Conservation (phyloP, 75 land plant species). For the Isoetes taiwanensis region DNA sequence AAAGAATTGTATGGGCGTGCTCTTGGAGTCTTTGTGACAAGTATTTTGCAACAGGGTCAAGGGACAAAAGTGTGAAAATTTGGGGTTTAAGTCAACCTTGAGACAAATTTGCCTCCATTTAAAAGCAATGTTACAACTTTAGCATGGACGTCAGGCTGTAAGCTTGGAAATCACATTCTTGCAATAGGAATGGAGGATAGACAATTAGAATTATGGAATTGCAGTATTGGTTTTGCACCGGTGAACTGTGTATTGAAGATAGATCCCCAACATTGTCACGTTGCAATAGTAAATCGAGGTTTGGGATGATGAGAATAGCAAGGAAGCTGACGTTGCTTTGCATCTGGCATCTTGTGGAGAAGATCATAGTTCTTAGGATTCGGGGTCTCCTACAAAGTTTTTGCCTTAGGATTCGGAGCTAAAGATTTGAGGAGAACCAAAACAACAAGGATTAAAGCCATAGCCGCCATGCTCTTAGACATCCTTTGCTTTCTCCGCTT, state of each 20-base stretch:
- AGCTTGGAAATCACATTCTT: slow-evolving; percentile 39
- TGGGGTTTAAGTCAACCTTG: slow-evolving; percentile 60
- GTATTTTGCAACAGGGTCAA: slow-evolving; percentile 86
- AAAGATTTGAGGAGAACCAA: too few species aligned
- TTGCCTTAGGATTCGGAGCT: too few species aligned
- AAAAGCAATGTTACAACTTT: slow-evolving; percentile 68
- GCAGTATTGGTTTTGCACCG: not conserved
- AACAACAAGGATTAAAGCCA: too few species aligned
- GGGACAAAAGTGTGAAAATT: slow-evolving; percentile 78
- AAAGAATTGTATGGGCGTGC: slow-evolving; percentile 94
- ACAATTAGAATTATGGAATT: slow-evolving; percentile 66
- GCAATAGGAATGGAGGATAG: slow-evolving; percentile 87
- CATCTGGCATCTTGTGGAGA: slow-evolving; percentile 91
- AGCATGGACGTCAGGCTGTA: slow-evolving; percentile 41
- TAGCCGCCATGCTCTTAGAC: too few species aligned
- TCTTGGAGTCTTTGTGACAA: slow-evolving; percentile 72
- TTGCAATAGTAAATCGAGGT: slow-evolving; percentile 54
- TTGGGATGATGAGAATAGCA: not conserved
- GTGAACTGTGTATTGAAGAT: slow-evolving; percentile 20
- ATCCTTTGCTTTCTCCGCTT: too few species aligned
- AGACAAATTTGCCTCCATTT: slow-evolving; percentile 39
- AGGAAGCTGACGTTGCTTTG: slow-evolving; percentile 14
- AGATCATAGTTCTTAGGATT: slow-evolving; percentile 74
- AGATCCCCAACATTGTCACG: slow-evolving; percentile 70
- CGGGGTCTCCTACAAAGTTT: too few species aligned